phyloP scores from a whole-genome alignment of 805 yeast species.

The Wickerhamiella sergipiensis region DNA sequence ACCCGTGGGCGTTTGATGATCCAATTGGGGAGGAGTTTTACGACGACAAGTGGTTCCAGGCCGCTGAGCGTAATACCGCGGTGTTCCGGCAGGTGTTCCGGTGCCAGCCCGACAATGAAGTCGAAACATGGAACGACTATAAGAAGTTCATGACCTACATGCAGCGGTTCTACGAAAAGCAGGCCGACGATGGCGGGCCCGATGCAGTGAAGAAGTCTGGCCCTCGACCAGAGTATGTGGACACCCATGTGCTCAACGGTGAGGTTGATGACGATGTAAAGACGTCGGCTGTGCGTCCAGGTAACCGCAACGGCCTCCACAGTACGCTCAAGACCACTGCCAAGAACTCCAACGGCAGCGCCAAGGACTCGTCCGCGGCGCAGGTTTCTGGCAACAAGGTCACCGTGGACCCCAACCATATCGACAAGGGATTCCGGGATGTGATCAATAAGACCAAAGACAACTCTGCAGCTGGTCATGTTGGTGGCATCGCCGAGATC shows the following conservation, averaged over 20 bases:
- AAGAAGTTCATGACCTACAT: conserved; percentile 41
- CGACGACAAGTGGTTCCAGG: conserved; percentile 67
- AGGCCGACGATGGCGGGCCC: conserved; percentile 45
- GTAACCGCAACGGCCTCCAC: too few relatives aligned
- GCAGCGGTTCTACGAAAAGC: conserved; percentile 27
- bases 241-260: conserved; percentile 9
- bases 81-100: conserved; percentile 77
- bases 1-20: conserved; percentile 80
- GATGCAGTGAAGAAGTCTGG: conserved; percentile 12
- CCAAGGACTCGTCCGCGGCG: not conserved
- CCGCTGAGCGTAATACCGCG: conserved; percentile 72
- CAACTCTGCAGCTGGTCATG: not conserved
- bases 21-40: conserved; percentile 73
- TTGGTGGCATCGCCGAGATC: not conserved
- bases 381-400: not conserved
- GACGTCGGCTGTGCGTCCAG: not conserved
- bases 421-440: not conserved
- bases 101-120: conserved; percentile 88
- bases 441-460: not conserved
- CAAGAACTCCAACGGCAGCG: not conserved
- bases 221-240: conserved; percentile 19
- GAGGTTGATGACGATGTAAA: not conserved
- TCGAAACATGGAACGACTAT: conserved; percentile 81
- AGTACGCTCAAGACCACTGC: not conserved
- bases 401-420: not conserved